Evolutionary conservation across 768 basidiomycete species (phyloP), one percentile per base, ranked within the genome.

Genomic region (Hirschioporus abietinus): DNA sequence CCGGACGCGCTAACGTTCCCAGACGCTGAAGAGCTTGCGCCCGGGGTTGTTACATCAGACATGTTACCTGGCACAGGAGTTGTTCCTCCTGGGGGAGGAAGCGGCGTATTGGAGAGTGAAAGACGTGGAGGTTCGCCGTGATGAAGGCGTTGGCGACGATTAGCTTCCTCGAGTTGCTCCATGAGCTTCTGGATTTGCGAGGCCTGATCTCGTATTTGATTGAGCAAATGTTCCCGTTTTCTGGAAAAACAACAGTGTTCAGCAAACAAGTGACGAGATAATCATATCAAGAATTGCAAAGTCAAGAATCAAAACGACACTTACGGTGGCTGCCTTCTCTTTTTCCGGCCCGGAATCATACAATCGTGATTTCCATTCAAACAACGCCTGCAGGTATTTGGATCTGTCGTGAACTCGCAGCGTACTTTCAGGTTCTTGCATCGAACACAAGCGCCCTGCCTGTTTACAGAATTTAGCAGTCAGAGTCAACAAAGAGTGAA

Each of bases 281-380:
- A 30, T 30, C 30, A 36, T 7, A 36, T 7, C 15, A 36, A 15
- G 35, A 36, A 7, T 36, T 7, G 58, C 4, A 42, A 36, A 27
- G 24, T 27, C 18, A 25, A 52, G 5, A 64, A 35, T 35, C 23
- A 52, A 8, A 60, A 36, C n/a, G 60, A 34, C 15, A 78, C 89
- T 74, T 76, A 93, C 91, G 90, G 92, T 64, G 92, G 91, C 5
- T 88, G 83, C 60, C 88, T 81, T 66, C 91, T 88, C 72, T 90
- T 90, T 76, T 91, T 93, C 68, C 89, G 83, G n/a, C 91, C 91
- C n/a, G 91, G 91, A 63, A 90, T 91, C 58, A 88, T 77, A 70
- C 91, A 93, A 64, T 91, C 89, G 66, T 90, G 87, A 7, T 84
- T 85, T 10, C 88, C 88, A 67, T 85, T 84, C 65, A 84, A 75